These are phyloP conservation scores for Chrysoporthe deuterocubensis DNA, from an alignment of 2,329 filamentous ascomycete genomes.

Conservation along the genomic window DNA sequence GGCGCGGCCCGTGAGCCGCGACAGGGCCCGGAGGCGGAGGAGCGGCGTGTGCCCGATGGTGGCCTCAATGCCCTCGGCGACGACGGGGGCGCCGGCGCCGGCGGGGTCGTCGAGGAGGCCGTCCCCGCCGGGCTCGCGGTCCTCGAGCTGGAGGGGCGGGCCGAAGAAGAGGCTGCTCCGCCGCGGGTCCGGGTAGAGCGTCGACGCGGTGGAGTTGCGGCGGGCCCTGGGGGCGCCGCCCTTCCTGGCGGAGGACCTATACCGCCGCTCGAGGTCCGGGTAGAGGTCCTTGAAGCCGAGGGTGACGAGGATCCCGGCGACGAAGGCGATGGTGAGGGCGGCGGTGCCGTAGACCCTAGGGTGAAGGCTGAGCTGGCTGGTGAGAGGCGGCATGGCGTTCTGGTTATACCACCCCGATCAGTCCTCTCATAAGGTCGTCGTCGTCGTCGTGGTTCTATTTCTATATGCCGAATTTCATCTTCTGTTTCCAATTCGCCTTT, in stretches of 20 bases:
- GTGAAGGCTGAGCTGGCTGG: constrained; percentile 48
- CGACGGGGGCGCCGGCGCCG: constrained; percentile 38
- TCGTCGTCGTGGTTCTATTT: background rate
- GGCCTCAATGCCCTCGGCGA: constrained; percentile 82
- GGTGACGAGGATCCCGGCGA: constrained; percentile 76
- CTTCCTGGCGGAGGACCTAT: constrained; percentile 47
- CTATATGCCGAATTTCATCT: background rate
- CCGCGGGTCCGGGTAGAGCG: constrained; percentile 31
- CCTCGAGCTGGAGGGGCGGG: constrained; percentile 58
- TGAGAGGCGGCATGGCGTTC: constrained; percentile 62
- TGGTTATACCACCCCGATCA: background rate
- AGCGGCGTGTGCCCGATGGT: constrained; percentile 94
- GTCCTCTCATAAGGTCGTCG: background rate
- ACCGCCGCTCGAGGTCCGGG: constrained; percentile 71
- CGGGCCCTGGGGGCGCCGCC: constrained; percentile 29
- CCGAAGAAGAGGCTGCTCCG: constrained; percentile 50
- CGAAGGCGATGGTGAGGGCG: constrained; percentile 72
- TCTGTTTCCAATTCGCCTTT: background rate
- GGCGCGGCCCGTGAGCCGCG: constrained; percentile 81
- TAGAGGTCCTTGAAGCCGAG: constrained; percentile 81
- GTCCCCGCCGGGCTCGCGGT: constrained; percentile 50
- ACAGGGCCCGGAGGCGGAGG: constrained; percentile 82
- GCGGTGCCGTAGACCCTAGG: constrained; percentile 66
- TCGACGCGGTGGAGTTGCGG: constrained; percentile 28
- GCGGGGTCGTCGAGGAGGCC: constrained; percentile 32